Base-by-base conservation (phyloP, 352 stramenopile species). In the Phytopythium aichiense region DNA sequence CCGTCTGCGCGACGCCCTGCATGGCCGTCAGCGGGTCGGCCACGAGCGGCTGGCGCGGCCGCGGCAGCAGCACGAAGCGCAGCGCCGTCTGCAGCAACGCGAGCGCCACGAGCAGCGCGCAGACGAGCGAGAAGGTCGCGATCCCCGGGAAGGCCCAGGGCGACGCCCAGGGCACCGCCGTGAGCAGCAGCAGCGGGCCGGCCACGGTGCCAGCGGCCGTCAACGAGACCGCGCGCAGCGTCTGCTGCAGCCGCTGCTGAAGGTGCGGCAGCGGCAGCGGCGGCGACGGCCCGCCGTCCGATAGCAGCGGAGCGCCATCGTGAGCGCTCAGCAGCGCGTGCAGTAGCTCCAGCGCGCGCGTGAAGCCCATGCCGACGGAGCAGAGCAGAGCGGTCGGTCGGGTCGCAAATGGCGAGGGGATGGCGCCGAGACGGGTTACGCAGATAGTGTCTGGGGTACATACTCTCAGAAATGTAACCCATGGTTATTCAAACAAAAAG, bases 231-330 rank as follows among this genome's bases (percentile, higher is more conserved):
- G 66, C 76, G 58, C 74, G 76, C 35, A 85, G 55, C 25, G 74
- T 73, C 46, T 84, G 78, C 61, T 84, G 76, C 53, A 88, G 61
- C 9, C 76, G 74, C 66, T 82, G 78, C 63, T 88, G 78, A 12
- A 88, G 52, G 30, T 82, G 71, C 23, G 73, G 74, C 51, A 74
- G 77, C 7, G 69, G 76, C 2, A 66, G 58, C 58, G 52, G 7
- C 28, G 28, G 28, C 28, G 28, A 31, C 28, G 2, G 28, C 28
- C 28, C 31, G 8, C 38, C 30, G 30, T 58, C 53, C 7, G 33
- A 20, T 12, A 51, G 57, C 7, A 61, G 30, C 31, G n/a, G 37
- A 16, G 2, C 20, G 20, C 60, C 31, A 31, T 63, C 42, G 54
- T 68, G 75, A 37, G 81, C 58, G 49, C 67, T 69, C 62, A 73